Evolutionary conservation across 257 asterid genomes (phyloP).

Genomic region (Fraxinus cuspidata): DNA sequence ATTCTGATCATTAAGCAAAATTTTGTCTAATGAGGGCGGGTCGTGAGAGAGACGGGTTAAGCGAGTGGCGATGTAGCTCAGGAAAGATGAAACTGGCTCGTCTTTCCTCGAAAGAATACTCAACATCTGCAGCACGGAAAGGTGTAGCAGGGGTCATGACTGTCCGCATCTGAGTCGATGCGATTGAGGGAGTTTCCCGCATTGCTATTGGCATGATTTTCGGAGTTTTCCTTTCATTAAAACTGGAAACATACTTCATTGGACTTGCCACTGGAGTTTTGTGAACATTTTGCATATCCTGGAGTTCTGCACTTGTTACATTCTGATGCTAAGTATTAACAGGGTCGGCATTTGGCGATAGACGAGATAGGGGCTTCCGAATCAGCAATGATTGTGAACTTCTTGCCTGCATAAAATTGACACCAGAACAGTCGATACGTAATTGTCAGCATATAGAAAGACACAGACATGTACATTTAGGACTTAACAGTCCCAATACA

Average conservation of each 20-base stretch:
- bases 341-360: conserved; percentile 53
- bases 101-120: conserved; percentile 70
- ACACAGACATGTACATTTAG: not conserved
- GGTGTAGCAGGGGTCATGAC: conserved; percentile 39
- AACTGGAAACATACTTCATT: conserved; percentile 19
- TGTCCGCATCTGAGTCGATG: conserved; percentile 35
- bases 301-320: conserved; percentile 26
- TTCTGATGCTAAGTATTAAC: conserved; percentile 40
- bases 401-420: conserved; percentile 47
- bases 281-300: conserved; percentile 20
- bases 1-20: too few species aligned
- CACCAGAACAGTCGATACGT: not conserved
- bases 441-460: not conserved
- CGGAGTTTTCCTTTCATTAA: conserved; percentile 35
- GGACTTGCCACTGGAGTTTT: conserved; percentile 36
- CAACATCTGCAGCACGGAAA: conserved; percentile 23
- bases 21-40: too few species aligned
- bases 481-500: too few species aligned
- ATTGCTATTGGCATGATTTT: conserved; percentile 32
- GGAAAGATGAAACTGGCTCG: conserved; percentile 57
- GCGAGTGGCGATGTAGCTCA: conserved; percentile 24
- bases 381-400: conserved; percentile 28
- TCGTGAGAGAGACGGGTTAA: conserved; percentile 11
- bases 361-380: conserved; percentile 77
- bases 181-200: conserved; percentile 41